Base-by-base conservation (phyloP, 2,329 filamentous ascomycete genomes). In the Aspergillus ustus region DNA sequence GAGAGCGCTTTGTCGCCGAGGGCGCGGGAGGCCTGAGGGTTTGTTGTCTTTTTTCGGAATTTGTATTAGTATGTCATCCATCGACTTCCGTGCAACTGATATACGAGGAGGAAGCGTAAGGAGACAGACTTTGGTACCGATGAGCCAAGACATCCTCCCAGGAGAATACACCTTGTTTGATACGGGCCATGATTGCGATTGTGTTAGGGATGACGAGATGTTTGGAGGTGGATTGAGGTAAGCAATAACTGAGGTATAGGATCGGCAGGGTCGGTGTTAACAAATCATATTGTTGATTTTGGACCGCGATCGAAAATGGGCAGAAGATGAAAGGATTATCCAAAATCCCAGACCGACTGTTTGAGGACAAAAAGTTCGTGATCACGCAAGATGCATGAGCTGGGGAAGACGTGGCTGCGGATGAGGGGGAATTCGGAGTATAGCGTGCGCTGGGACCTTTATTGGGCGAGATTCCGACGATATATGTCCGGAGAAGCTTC, bases 141-240 rank as follows among this genome's bases (percentile, higher is more conserved):
- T 78, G 75, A 29, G 73, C 70, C 45, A 78, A 65, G 11, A 78
- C 75, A 69, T 78, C 76, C 63, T 78, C 75, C 75, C 76, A 78
- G 7, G 74, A 77, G 63, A 78, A 77, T 2, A 77, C 71, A 0
- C 76, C 76, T 44, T 70, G 69, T 58, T 73, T 77, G 44, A 70
- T 70, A 54, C 71, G 72, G 19, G 74, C 69, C 76, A 78, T 77
- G 44, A 25, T 37, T 43, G 22, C n/a, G 34, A 20, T 17, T 19
- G 9, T 31, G 22, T 22, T 45, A 43, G 22, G 59, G 22, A 25
- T 28, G 5, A 40, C 31, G 34, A 45, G 40, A 52, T 52, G 37
- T 50, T 19, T 19, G 54, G 25, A 44, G 31, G 25, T 29, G 9
- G 28, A 22, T 34, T 17, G 45, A n/a, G 20, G 31, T 37, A 13